A percentile compares a stretch with the other conserved stretches of the same genome.
These are phyloP conservation scores for Metschnikowia similis DNA, from an alignment of 805 yeast species.

Conservation along the genomic window DNA sequence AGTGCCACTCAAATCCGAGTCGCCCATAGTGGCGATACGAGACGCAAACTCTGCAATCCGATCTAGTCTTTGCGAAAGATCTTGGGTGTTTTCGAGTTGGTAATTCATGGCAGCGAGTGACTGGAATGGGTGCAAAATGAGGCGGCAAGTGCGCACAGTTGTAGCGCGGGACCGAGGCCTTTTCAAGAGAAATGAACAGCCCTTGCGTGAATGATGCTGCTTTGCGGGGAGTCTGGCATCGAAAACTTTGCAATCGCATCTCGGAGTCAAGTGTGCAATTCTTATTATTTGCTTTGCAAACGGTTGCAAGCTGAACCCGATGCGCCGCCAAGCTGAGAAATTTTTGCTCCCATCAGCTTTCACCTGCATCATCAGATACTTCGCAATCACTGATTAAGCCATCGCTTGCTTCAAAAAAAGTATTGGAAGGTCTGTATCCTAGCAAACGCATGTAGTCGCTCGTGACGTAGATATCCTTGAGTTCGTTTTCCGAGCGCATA, in stretches of 20 bases:
- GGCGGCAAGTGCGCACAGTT: not conserved
- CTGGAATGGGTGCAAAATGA: constrained; percentile 1
- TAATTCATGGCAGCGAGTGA: constrained; percentile 1
- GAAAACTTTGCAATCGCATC: not conserved
- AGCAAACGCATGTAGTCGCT: not conserved
- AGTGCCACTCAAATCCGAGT: not conserved
- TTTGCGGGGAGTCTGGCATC: not conserved
- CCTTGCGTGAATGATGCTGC: not conserved
- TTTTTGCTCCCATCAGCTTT: not conserved
- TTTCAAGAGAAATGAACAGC: not conserved
- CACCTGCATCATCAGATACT: too few relatives aligned
- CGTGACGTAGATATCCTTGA: constrained; percentile 22
- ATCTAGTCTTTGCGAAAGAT: constrained; percentile 19
- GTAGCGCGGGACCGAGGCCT: not conserved
- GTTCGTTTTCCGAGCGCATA: constrained; percentile 16
- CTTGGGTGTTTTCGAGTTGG: not conserved
- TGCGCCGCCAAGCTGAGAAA: not conserved
- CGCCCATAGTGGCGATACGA: constrained; percentile 8
- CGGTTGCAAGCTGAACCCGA: not conserved
- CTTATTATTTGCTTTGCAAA: too few relatives aligned
- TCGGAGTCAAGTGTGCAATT: too few relatives aligned
- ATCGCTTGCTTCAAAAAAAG: not conserved
- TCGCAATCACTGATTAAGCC: not conserved
- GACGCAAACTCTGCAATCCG: constrained; percentile 24
- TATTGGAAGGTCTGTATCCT: not conserved